These are phyloP conservation scores for Xenosphaeropsis pyriputrescens DNA, from an alignment of 2,329 filamentous ascomycete genomes.

Conservation along the genomic window DNA sequence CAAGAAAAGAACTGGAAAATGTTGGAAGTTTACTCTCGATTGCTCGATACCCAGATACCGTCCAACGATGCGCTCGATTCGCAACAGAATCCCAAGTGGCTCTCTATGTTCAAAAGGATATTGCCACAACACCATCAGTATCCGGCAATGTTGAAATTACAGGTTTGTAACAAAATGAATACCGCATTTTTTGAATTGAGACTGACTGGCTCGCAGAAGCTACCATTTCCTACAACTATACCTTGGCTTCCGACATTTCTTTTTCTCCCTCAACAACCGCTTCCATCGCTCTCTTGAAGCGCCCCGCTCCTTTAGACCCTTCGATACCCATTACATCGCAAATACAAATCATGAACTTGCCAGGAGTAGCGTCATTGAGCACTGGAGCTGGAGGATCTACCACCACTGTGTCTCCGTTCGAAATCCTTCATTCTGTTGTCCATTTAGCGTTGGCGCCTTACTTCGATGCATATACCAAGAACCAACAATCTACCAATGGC, in stretches of 20 bases:
- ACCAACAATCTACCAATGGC: constrained; percentile 50
- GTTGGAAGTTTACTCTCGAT: constrained; percentile 72
- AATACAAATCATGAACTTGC: constrained; percentile 85
- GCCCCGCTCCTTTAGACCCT: constrained; percentile 75
- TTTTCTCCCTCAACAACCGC: constrained; percentile 67
- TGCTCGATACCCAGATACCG: constrained; percentile 58
- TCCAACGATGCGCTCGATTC: constrained; percentile 79
- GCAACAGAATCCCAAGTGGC: constrained; percentile 76
- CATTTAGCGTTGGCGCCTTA: constrained; percentile 88
- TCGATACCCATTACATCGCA: constrained; percentile 71
- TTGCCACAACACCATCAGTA: constrained; percentile 26
- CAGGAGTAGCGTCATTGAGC: constrained; percentile 55
- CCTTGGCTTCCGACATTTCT: constrained; percentile 67
- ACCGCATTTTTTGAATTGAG: neutral
- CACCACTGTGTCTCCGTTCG: constrained; percentile 67
- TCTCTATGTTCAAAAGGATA: constrained; percentile 82
- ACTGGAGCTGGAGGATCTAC: constrained; percentile 55
- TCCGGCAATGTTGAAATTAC: too few relatives aligned
- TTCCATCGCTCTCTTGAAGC: constrained; percentile 82
- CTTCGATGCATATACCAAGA: constrained; percentile 91
- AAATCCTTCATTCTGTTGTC: constrained; percentile 82
- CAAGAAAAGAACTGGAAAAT: constrained; percentile 63
- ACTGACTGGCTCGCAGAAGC: constrained; percentile 11
- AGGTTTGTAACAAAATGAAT: too few relatives aligned
- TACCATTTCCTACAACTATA: constrained; percentile 52